Evolutionary conservation across 2,329 filamentous ascomycete species (phyloP), one percentile per base, ranked within the genome.

Genomic region (Colletotrichum musae): DNA sequence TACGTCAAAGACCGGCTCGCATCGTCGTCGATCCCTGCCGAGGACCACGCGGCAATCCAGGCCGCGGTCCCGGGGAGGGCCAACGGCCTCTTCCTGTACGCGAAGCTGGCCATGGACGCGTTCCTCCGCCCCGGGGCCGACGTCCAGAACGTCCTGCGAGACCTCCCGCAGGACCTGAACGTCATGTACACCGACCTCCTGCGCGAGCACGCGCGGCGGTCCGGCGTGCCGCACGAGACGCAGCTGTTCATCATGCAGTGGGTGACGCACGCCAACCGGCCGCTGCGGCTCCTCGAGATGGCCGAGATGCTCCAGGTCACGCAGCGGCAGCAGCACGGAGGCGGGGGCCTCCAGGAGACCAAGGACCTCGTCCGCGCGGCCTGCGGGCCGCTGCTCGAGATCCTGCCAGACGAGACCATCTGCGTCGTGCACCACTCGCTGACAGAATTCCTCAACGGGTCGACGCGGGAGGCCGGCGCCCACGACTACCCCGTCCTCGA

Each of bases 1-100:
- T 85, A 78, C 60, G 77, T 85, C 1, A 63, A 72, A 1, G 58
- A 74, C 28, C 60, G 73, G 0, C 69, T 79, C 0, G 53, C 43
- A 0, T 21, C 52, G 1, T 75, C 71, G 1, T 51, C 64, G 1
- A 72, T 79, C 9, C 48, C 74, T 3, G 48, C 71, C 26, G 50
- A 62, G 1, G 64, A 77, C 10, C 71, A 68, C 57, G 32, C 50
- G 18, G 28, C 68, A 13, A 81, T 77, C 54, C 70, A 62, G 32
- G 63, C 76, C 7, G 77, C 80, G 0, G 75, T 84, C 3, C 78
- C 77, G 3, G 78, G 78, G 3, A 73, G 74, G 5, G 81, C 80
- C 0, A 79, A 82, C 18, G 83, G 83, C 0, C 72, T 84, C 1
- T 86, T 86, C 64, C 75, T 86, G 5, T 84, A 84, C 68, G 82